Evolutionary conservation across 176 grass and related monocot genomes (phyloP), one percentile per base, ranked within the genome.

Genomic region (Oryza officinalis): DNA sequence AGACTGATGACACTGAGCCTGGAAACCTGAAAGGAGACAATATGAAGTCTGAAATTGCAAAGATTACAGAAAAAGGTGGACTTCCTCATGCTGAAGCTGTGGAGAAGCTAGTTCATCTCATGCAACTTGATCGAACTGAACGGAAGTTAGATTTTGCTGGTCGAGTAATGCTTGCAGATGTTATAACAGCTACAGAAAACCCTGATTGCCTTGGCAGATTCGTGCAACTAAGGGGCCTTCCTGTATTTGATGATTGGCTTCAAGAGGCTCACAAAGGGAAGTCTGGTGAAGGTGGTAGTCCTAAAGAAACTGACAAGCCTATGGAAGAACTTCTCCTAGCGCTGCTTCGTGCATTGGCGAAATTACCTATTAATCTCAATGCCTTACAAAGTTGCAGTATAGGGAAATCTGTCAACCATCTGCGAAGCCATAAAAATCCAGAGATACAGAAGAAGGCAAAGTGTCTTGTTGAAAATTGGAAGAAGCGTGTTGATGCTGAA

Each of bases 221-320:
- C 71, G 88, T 97, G 80, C 90, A 94, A 77, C 90, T 92, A 66
- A 92, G 83, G 74, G 92, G 94, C 59, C 90, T 97, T 35, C 88
- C 90, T 2, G 88, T 97, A 37, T 85, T 97, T 32, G 92, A 97
- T 74, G 90, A 92, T 69, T 97, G 94, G 94, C 90, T 94, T 80
- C 94, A 91, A 86, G 92, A 97, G 90, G 92, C 90, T 63, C 92
- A 94, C 88, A 97, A 91, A 92, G 92, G 89, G 60, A 94, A 92
- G 75, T 87, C 77, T 43, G 87, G 85, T 83, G 89, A 94, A 69
- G 86, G 90, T n/a, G 72, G 75, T 78, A 97, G 92, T 79, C 92
- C 94, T 35, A 92, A 89, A 81, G 92, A 94, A 89, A 82, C 69
- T 74, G 92, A 92, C 67, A 94, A 87, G 66, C 75, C 81, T 74